Percentiles rank a stretch among this genome's conserved stretches.
Conservation (phyloP, 1,284 basidiomycete genomes). For the Boletellus deceptivus region DNA sequence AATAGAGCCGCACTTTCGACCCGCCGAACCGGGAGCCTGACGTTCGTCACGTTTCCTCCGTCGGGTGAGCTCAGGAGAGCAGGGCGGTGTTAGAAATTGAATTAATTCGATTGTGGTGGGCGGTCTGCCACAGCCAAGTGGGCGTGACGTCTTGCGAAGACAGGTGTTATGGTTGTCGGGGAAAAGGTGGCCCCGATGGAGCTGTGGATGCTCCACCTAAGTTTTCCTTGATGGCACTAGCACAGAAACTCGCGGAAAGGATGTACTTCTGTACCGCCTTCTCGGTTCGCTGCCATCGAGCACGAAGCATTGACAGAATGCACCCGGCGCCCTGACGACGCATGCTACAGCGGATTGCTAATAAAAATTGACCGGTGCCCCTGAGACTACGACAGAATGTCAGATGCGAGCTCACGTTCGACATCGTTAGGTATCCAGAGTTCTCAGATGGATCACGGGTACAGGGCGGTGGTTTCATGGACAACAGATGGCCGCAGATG, state of each 20-base stretch:
- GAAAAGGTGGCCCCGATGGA: conserved; percentile 2
- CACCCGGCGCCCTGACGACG: background rate
- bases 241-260: background rate
- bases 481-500: conserved; percentile 2
- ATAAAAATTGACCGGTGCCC: background rate
- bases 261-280: background rate
- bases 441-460: conserved; percentile 7
- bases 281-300: background rate
- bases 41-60: background rate
- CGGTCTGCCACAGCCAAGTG: conserved; percentile 3
- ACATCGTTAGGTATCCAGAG: conserved; percentile 3
- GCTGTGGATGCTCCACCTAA: background rate
- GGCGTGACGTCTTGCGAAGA: background rate
- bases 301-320: background rate
- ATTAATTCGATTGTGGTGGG: conserved; percentile 7
- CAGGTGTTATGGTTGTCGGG: background rate
- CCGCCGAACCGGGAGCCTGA: conserved; percentile 7
- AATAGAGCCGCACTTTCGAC: conserved; percentile 1
- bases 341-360: conserved; percentile 1
- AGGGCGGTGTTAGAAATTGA: conserved; percentile 19
- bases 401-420: background rate
- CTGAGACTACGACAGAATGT: conserved; percentile 7
- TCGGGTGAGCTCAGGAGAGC: conserved; percentile 3
- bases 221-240: background rate
- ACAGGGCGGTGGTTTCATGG: conserved; percentile 16